Base-by-base conservation (phyloP, 1,284 basidiomycete species). In the Mycosarcoma mackinlayi region DNA sequence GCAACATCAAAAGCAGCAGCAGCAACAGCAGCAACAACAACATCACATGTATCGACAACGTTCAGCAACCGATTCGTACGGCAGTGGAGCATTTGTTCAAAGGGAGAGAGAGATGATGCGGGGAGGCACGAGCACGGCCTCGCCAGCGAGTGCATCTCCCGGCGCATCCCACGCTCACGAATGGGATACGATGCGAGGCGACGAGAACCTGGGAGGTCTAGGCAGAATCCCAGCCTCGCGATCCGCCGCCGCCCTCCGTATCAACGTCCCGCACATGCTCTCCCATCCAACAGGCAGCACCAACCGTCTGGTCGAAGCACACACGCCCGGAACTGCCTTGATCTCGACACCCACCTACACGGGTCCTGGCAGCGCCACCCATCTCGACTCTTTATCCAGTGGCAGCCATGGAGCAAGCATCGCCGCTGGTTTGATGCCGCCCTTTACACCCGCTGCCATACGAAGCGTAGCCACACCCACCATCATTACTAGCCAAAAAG, bases 401-500 rank as follows among this genome's bases (percentile, higher is more conserved):
- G 13, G 25, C 18, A 21, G 24, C 11, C 24, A 11, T 13, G 24
- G 13, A n/a, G 11, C 19, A 3, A 8, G 9, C 9, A 18, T 19
- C 25, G 18, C 31, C 16, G 33, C 45, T 8, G 6, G 9, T 35
- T 35, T 16, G 18, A 34, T 38, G 35, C 25, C 27, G 14, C 48
- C 48, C 1, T n/a, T 31, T 19, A 40, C 48, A 16, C 31, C 46
- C 3, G 40, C 42, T 14, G 23, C 41, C 5, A 13, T 24, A 6
- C 3, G 52, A 7, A 45, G 18, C 23, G 39, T 51, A 21, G 6
- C 42, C 5, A 35, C 64, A 0, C 65, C 59, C 0, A 35, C 65
- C 16, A 46, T 66, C 21, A 50, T 67, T 2, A 40, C 37, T 0
- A 59, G 55, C 39, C 66, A 69, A 45, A 62, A 62, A 23, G 66